Evolutionary conservation across 148 eudicot species (phyloP).

Genomic region (Cornus kousa): DNA sequence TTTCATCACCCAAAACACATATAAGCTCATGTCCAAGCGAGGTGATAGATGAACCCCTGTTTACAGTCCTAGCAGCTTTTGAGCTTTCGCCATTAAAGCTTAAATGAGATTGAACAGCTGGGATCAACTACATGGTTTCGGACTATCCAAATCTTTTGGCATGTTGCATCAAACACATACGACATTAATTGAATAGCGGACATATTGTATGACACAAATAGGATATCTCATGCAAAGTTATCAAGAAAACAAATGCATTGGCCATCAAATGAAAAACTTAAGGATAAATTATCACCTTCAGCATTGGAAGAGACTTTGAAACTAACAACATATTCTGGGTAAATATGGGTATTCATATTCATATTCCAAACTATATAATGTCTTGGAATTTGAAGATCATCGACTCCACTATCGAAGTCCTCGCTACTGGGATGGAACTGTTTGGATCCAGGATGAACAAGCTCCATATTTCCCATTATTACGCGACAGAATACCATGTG

Average conservation of each 20-base stretch:
- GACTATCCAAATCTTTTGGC: neutral
- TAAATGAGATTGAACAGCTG: no score
- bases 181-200: no score
- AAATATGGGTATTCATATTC: constrained; percentile 80
- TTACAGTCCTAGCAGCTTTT: no score
- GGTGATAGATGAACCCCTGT: neutral
- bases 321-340: constrained; percentile 78
- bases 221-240: neutral
- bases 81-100: no score
- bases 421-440: constrained; percentile 83
- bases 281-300: constrained; percentile 57
- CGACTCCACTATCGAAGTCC: constrained; percentile 87
- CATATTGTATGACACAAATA: no score
- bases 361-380: constrained; percentile 78
- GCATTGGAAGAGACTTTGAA: constrained; percentile 64
- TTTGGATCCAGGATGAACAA: constrained; percentile 67
- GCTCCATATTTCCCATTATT: constrained; percentile 91
- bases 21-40: no score
- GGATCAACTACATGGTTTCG: neutral
- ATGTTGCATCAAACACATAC: no score
- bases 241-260: neutral
- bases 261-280: neutral
- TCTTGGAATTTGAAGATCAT: constrained; percentile 67
- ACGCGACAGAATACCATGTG: constrained; percentile 85
- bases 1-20: neutral